These are phyloP conservation scores for Aegilops speltoides DNA, from an alignment of 176 grass and related monocot genomes.

Conservation along the genomic window DNA sequence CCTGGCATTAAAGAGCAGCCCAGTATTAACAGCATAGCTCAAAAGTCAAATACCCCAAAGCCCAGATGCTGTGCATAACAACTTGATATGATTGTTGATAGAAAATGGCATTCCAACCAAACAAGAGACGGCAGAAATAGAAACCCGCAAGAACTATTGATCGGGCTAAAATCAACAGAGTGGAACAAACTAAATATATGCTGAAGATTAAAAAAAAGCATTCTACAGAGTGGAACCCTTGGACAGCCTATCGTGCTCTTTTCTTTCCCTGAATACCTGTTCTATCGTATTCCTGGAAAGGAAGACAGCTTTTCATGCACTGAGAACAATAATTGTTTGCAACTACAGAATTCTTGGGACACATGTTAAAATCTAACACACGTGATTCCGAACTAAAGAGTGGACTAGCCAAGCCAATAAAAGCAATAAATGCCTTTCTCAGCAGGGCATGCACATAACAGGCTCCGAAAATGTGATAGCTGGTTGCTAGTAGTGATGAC, in stretches of 20 bases:
- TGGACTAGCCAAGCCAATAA: not conserved
- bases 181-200: not conserved
- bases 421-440: not conserved
- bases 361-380: not conserved
- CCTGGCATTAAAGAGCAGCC: conserved; percentile 38
- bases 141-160: not conserved
- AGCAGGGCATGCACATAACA: not conserved
- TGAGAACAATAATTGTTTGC: not conserved
- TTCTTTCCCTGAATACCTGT: not conserved
- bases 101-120: not conserved
- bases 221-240: not conserved
- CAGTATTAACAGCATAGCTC: conserved; percentile 16
- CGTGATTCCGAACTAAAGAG: not conserved
- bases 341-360: not conserved
- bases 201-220: not conserved
- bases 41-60: not conserved
- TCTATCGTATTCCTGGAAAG: not conserved
- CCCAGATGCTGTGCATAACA: not conserved
- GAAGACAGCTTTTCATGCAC: not conserved
- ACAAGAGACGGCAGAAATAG: not conserved
- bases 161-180: not conserved
- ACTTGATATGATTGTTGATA: not conserved
- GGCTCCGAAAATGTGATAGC: not conserved
- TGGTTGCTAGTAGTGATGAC: not conserved
- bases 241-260: not conserved